A percentile compares a stretch with the other conserved stretches of the same genome.
Evolutionary conservation across 768 basidiomycete genomes (phyloP).

Genomic region (Leccinum boreale): DNA sequence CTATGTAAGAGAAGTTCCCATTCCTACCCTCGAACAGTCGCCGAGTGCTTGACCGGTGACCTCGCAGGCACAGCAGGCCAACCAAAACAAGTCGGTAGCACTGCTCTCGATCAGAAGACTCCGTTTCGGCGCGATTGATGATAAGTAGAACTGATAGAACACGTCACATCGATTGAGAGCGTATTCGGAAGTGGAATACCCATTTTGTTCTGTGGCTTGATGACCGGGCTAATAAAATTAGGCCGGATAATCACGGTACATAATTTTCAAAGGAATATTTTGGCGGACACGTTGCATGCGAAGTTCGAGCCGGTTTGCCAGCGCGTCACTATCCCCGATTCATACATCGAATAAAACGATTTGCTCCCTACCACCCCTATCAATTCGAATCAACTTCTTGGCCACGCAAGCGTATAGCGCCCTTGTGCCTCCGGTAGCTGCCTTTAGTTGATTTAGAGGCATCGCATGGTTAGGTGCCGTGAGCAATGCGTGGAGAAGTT

Average conservation of each 20-base stretch:
- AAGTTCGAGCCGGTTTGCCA: background rate
- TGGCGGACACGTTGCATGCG: background rate
- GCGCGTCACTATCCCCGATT: background rate
- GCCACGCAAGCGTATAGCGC: constrained; percentile 79
- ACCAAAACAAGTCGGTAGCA: background rate
- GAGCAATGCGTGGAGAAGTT: constrained; percentile 60
- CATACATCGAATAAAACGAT: constrained; percentile 64
- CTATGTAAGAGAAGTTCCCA: background rate
- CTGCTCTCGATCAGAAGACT: background rate
- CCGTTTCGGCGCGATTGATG: background rate
- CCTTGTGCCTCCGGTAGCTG: constrained; percentile 53
- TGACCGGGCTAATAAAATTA: background rate
- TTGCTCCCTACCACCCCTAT: constrained; percentile 72
- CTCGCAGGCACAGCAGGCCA: background rate
- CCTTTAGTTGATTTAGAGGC: constrained; percentile 62
- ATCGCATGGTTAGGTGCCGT: constrained; percentile 52
- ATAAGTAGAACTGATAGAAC: background rate
- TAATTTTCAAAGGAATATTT: background rate
- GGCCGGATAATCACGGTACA: background rate
- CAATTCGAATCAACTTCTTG: constrained; percentile 74
- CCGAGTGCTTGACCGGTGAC: no score
- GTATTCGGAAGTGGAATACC: background rate
- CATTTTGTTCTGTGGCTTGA: background rate
- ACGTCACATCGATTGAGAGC: background rate
- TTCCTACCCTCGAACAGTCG: background rate